These are phyloP conservation scores for Podaxis sp. DNA, from an alignment of 768 basidiomycete species.

Conservation along the genomic window DNA sequence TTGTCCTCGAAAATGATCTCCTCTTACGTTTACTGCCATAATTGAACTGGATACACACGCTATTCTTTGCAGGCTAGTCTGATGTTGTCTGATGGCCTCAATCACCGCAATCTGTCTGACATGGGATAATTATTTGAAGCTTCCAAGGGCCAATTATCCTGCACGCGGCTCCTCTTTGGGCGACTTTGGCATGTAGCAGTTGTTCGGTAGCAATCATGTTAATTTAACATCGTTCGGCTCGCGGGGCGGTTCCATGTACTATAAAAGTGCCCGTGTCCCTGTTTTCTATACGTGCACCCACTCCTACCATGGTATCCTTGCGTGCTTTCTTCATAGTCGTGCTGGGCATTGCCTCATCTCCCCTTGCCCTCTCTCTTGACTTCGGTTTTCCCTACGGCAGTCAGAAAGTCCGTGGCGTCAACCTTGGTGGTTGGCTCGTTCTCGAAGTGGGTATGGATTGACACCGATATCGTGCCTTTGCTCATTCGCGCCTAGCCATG, in stretches of 20 bases:
- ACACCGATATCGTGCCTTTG: constrained; percentile 14
- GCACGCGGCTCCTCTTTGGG: neutral
- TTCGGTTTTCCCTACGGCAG: constrained; percentile 68
- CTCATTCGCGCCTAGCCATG: constrained; percentile 49
- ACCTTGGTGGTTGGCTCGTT: constrained; percentile 65
- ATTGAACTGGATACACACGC: constrained; percentile 1
- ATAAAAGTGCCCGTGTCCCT: too few relatives aligned
- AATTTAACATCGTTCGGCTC: neutral
- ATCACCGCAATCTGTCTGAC: neutral
- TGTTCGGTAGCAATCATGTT: neutral
- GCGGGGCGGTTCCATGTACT: neutral
- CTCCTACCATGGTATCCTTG: neutral
- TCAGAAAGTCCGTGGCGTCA: constrained; percentile 78
- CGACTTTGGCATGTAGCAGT: neutral
- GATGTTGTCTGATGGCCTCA: constrained; percentile 2
- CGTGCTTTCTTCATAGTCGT: neutral
- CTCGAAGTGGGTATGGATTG: constrained; percentile 35
- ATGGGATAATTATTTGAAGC: neutral
- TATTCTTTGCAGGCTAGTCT: neutral
- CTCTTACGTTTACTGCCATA: constrained; percentile 7
- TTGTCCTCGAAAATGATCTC: neutral
- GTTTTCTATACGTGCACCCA: neutral
- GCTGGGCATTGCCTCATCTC: neutral
- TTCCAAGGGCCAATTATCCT: neutral
- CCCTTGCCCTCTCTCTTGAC: neutral